Conservation (phyloP, 352 stramenopile genomes). For the Phytophthora boehmeriae region DNA sequence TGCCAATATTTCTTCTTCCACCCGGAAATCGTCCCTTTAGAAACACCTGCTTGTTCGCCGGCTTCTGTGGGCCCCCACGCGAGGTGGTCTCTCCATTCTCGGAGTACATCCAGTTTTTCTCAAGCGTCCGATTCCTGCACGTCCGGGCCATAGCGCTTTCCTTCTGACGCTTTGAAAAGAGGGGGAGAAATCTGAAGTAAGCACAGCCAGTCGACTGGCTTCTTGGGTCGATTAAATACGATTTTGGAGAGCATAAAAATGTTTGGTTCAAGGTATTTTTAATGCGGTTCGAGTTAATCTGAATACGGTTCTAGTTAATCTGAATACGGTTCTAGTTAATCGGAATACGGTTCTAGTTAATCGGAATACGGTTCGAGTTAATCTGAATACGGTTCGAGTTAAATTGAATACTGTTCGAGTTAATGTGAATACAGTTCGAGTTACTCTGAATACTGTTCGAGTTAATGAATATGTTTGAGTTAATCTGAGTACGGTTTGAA, state of each 20-base stretch:
- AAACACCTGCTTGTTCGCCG: not conserved
- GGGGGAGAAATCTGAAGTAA: not conserved
- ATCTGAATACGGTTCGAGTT: too few species aligned
- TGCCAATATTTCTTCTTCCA: slow-evolving; percentile 3
- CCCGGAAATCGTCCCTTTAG: not conserved
- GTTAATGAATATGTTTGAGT: not conserved
- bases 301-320: not conserved
- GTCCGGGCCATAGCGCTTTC: not conserved
- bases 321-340: too few species aligned
- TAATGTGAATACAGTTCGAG: too few species aligned
- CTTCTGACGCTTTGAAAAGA: not conserved
- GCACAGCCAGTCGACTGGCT: not conserved
- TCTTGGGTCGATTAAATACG: too few species aligned
- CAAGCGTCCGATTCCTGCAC: not conserved
- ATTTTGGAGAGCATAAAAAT: too few species aligned
- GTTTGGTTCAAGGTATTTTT: too few species aligned
- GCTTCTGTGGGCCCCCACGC: not conserved
- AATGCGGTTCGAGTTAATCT: too few species aligned
- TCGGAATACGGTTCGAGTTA: too few species aligned
- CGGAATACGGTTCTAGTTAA: too few species aligned
- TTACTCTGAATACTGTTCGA: not conserved
- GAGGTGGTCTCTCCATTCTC: not conserved
- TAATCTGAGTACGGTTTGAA: too few species aligned
- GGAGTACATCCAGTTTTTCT: slow-evolving; percentile 4
- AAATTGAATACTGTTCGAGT: too few species aligned